Base-by-base conservation (phyloP, 192 early-diverging fungal species). In the Gorgonomyces haynaldii region DNA sequence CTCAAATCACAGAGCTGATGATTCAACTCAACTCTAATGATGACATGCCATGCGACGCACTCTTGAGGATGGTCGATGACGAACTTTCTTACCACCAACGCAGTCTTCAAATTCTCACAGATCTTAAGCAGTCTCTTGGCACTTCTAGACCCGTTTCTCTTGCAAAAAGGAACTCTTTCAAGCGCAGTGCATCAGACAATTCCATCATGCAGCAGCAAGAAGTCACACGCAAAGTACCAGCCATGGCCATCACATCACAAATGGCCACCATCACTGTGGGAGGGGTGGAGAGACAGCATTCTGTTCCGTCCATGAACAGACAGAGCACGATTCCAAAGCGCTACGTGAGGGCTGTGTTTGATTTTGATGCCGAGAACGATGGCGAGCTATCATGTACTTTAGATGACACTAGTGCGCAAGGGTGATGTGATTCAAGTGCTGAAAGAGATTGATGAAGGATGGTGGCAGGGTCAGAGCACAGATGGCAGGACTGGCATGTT, bases 391-490 rank as follows among this genome's bases (percentile, higher is more conserved):
- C 68, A 15, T 54, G 70, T 73, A 44, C 31, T 52, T 42, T 22
- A 7, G 19, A 13, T 15, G 27, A 26, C 15, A 21, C 3, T 81
- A 37, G 72, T 98, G 25, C 69, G 74, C 13, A 81, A 74, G 45
- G 92, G 88, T 2, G 91, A 98, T 48, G 72, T 93, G 41, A 82
- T 98, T 49, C 75, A 77, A 21, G 83, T 98, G 1, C 69, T 78
- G 2, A 80, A 84, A 36, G 85, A 86, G 55, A 79, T 93, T 29
- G 88, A 93, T 46, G 81, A 87, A 37, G 92, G 92, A 0, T 98
- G 94, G 94, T 94, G 92, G 89, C 66, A 81, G 24, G 94, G 94
- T 20, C 80, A 83, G 61, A 52, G 88, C 7, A 58, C 69, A n/a
- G 79, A 87, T 58, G 65, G 71, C 6, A 81, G 55, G 3, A 61